These are phyloP conservation scores for Beauveria pseudobassiana DNA, from an alignment of 2,329 filamentous ascomycete genomes.

Conservation along the genomic window DNA sequence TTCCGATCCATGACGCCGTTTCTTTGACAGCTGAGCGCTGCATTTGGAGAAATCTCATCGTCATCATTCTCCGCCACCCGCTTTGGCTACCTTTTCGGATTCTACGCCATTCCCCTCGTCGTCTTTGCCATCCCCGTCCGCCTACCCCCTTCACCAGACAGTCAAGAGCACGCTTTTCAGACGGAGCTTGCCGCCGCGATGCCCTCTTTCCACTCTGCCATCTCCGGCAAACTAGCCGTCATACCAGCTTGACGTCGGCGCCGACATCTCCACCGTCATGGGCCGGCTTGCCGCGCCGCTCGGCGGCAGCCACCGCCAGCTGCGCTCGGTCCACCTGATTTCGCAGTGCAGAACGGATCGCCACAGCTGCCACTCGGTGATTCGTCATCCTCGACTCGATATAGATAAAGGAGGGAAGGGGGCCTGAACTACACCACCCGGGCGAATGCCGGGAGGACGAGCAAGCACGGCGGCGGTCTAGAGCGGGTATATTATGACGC, in stretches of 20 bases:
- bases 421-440: background rate
- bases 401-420: too few relatives aligned
- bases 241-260: constrained; percentile 17
- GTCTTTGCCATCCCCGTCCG: too few relatives aligned
- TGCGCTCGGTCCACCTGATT: background rate
- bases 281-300: constrained; percentile 18
- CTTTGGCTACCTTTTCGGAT: too few relatives aligned
- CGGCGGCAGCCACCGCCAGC: constrained; percentile 11
- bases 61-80: constrained; percentile 14
- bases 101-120: too few relatives aligned
- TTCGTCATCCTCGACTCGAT: too few relatives aligned
- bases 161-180: too few relatives aligned
- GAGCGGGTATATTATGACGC: constrained; percentile 19
- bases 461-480: constrained; percentile 41
- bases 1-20: background rate
- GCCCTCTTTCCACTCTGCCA: too few relatives aligned
- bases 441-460: constrained; percentile 21
- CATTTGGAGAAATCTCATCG: background rate
- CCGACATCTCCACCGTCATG: constrained; percentile 20
- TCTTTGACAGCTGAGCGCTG: constrained; percentile 14
- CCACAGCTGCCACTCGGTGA: too few relatives aligned
- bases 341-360: too few relatives aligned
- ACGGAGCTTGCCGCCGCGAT: too few relatives aligned
- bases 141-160: too few relatives aligned
- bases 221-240: too few relatives aligned